phyloP scores from a whole-genome alignment of 2,329 filamentous ascomycete species.

The Aphanoascus verrucosus region DNA sequence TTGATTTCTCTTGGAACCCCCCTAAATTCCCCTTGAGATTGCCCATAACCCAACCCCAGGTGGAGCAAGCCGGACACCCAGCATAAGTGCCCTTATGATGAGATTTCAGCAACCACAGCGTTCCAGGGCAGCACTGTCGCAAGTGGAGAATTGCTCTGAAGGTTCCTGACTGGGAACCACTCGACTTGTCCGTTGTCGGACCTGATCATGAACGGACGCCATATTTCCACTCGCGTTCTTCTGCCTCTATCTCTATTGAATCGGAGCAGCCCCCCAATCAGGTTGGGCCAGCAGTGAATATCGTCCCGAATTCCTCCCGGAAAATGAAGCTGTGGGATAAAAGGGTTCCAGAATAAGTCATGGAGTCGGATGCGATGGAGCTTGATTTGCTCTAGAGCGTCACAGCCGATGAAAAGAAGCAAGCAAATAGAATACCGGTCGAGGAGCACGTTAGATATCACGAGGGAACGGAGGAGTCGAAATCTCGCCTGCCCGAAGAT shows the following conservation, averaged over 20 bases:
- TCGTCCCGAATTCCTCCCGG: neutral
- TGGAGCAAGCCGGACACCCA: neutral
- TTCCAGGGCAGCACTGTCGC: neutral
- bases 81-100: neutral
- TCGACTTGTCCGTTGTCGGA: neutral
- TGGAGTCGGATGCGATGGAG: neutral
- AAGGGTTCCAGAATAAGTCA: neutral
- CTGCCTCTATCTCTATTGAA: neutral
- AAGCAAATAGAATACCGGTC: neutral
- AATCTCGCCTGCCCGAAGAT: neutral
- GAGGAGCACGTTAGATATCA: neutral
- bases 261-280: neutral
- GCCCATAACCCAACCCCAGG: neutral
- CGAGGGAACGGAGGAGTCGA: neutral
- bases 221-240: neutral
- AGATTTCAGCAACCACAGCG: neutral
- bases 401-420: neutral
- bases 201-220: neutral
- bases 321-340: no score
- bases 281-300: neutral
- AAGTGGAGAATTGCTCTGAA: neutral
- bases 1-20: neutral
- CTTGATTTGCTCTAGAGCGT: neutral
- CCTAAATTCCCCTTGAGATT: neutral
- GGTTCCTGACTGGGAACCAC: neutral